Base-by-base conservation (phyloP, 129 eudicot species). In the Centella asiatica region DNA sequence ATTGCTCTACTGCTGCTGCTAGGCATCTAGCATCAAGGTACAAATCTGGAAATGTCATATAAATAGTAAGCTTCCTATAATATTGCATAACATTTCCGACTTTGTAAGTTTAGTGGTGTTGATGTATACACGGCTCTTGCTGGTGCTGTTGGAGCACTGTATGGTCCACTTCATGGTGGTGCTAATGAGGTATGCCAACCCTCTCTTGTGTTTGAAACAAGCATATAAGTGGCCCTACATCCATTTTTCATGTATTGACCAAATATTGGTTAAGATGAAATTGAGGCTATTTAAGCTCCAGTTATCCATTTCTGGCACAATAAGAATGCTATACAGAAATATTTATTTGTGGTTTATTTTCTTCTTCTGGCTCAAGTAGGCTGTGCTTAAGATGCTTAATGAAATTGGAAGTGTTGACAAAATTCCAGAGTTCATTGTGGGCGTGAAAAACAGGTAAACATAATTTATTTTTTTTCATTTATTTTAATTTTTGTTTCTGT, bases 121-220 rank as follows among this genome's bases (percentile, higher is more conserved):
- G 97, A 90, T 83, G 95, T 90, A 10, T 90, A 84, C 83, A 90
- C 95, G 5, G 90, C 94, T 64, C 85, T 93, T 74, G 89, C 99
- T 51, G 99, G 99, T 22, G 99, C 99, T 7, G 96, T 93, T 69
- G 99, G 99, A 69, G 99, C 99, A 62, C 68, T 93, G 45, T 93
- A 93, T 68, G 99, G 99, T 59, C 99, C 99, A 46, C 96, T 93
- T 57, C 99, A 93, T 74, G 99, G 99, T 74, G 99, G 99, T 63
- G 99, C 99, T 62, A 93, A 93, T 69, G 99, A 93, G 96, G 99
- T 92, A 80, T 49, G 46, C 27, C 57, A 31, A 62, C 20, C 33
- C 48, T 56, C 27, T 54, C 52, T 25, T 19, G 6, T 44, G 10
- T 15, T 36, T 57, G 56, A 62, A 40, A 4, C 33, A n/a, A 44